A percentile compares a stretch with the other conserved stretches of the same genome.
Evolutionary conservation across 768 basidiomycete genomes (phyloP).

Genomic region (Rhodosporidiobolus sp.): DNA sequence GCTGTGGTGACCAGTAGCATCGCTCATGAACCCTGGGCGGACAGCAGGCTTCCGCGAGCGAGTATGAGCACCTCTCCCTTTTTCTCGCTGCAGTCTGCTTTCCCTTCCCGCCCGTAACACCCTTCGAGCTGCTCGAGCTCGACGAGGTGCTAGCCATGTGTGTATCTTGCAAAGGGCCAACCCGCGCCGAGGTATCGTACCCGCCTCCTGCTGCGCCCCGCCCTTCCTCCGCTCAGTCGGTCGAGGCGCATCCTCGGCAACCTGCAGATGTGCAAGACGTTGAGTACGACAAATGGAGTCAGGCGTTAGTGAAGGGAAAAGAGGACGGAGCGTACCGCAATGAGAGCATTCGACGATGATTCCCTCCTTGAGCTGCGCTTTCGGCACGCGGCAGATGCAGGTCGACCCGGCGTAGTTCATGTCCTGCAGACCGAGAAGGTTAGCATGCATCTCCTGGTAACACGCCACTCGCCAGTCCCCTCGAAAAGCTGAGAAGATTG

Average conservation of each 20-base stretch:
- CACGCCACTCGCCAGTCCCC: no score
- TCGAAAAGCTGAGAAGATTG: neutral
- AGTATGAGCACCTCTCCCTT: no score
- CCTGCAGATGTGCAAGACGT: constrained; percentile 53
- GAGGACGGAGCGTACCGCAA: constrained; percentile 66
- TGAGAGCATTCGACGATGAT: constrained; percentile 95
- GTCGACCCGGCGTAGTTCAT: constrained; percentile 99
- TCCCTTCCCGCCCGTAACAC: no score
- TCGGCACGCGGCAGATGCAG: constrained; percentile 95
- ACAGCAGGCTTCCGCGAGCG: no score
- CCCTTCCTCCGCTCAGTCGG: constrained; percentile 16
- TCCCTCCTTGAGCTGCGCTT: constrained; percentile 81
- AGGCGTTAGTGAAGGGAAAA: neutral
- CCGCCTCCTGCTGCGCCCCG: neutral
- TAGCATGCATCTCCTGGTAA: no score
- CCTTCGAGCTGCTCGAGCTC: no score
- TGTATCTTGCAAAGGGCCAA: no score
- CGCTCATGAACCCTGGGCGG: no score
- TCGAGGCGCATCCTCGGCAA: constrained; percentile 82
- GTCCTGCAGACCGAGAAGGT: constrained; percentile 62
- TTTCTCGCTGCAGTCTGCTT: no score
- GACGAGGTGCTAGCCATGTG: no score
- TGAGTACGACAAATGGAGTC: neutral
- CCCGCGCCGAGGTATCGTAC: no score
- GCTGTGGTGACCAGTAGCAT: no score